Percentiles rank a stretch among this genome's conserved stretches.
Evolutionary conservation across 2,329 filamentous ascomycete genomes (phyloP).

Genomic region (Neofusicoccum kwambonambiense): DNA sequence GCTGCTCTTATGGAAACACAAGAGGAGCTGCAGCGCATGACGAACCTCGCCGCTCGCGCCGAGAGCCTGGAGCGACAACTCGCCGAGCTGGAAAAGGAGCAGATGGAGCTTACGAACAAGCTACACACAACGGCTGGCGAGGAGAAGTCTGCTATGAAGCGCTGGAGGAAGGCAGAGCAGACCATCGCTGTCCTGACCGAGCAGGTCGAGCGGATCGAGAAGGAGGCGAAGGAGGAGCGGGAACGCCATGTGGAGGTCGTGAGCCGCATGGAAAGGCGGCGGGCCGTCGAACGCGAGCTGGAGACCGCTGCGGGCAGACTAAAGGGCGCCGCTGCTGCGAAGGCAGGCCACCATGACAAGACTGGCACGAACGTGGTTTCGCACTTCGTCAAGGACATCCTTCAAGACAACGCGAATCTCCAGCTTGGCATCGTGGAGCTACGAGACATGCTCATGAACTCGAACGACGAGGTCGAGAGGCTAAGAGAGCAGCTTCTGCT

Average conservation of each 20-base stretch:
- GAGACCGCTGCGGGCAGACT: constrained; percentile 75
- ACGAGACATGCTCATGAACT: constrained; percentile 83
- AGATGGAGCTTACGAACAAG: constrained; percentile 67
- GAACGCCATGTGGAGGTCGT: constrained; percentile 80
- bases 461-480: constrained; percentile 89
- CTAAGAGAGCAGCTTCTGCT: constrained; percentile 77
- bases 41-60: constrained; percentile 70
- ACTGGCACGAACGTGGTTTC: constrained; percentile 73
- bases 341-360: constrained; percentile 60
- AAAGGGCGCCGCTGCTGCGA: constrained; percentile 74
- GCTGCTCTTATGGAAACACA: constrained; percentile 75
- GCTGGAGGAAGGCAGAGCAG: constrained; percentile 83
- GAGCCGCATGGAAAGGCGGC: constrained; percentile 77
- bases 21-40: constrained; percentile 71
- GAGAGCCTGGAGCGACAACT: constrained; percentile 79
- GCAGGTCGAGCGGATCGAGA: constrained; percentile 85
- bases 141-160: constrained; percentile 72
- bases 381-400: constrained; percentile 91
- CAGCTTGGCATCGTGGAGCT: constrained; percentile 91
- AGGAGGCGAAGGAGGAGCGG: constrained; percentile 75
- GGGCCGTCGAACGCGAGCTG: constrained; percentile 78
- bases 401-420: constrained; percentile 92
- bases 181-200: constrained; percentile 77
- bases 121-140: constrained; percentile 69
- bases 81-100: constrained; percentile 75